Evolutionary conservation across 2,329 filamentous ascomycete species (phyloP), one percentile per base, ranked within the genome.

Genomic region (Neofusicoccum laricinum): DNA sequence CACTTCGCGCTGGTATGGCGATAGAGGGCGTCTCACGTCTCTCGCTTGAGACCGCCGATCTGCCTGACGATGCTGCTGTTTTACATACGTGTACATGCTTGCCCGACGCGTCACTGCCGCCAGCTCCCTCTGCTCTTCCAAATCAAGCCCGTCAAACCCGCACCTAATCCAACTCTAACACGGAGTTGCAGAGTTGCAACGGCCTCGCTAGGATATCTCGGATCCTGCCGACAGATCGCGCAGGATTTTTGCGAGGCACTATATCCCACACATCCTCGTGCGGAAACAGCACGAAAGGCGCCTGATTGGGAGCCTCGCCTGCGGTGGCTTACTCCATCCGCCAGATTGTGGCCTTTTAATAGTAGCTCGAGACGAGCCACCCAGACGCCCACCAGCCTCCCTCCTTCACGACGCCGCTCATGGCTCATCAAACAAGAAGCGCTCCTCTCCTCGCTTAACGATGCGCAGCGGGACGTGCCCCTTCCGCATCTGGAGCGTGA

Each of bases 401-500:
- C 32, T 15, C 12, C 25, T 11, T n/a, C n/a, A n/a, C n/a, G n/a
- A 10, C 32, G 12, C 7, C 45, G 2, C 1, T 32, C 49, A 38
- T 30, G 21, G 53, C 53, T 45, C 40, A 48, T 71, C 69, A 68
- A 71, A 75, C 66, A 68, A 68, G 77, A 93, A 93, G 70, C 84
- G 84, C 81, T 93, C 91, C 67, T 84, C 77, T 0, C 90, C 90
- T 68, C 88, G 86, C 78, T 79, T 86, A 10, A 91, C 88, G 68
- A 94, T 76, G 67, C 90, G 79, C 45, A 94, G 78, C 0, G 89
- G 88, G 38, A 94, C 86, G 63, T 84, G 79, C 5, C 79, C 79
- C n/a, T 79, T 82, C 43, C 76, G 82, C 75, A 94, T 80, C 78
- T 92, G 90, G 68, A 94, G 79, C 66, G 91, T 93, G 66, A 94